Percentiles rank a stretch among this genome's conserved stretches.
Evolutionary conservation across 257 asterid species (phyloP).

Genomic region (Solanum gandarillasii): DNA sequence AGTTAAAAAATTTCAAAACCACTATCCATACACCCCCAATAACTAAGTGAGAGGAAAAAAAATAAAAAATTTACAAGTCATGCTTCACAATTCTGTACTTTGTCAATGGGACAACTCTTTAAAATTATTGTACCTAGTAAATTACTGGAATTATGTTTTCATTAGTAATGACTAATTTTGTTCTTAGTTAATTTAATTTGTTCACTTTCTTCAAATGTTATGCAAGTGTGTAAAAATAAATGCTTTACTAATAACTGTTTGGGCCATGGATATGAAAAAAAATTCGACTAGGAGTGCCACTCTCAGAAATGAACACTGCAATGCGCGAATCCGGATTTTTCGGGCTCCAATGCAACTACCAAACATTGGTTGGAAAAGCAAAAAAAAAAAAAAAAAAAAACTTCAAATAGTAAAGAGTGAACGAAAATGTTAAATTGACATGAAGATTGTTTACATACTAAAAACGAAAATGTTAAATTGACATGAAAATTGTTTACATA

Average conservation of each 20-base stretch:
- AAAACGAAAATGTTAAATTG: background rate
- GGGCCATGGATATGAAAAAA: background rate
- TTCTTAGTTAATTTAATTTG: background rate
- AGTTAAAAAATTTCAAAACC: background rate
- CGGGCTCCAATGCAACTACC: background rate
- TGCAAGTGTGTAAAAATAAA: background rate
- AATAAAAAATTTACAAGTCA: background rate
- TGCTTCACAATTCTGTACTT: background rate
- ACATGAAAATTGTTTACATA: background rate
- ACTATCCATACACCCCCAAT: background rate
- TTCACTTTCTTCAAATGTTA: background rate
- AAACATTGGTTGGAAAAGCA: no score
- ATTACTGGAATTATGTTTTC: background rate
- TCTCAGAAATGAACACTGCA: background rate
- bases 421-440: no score
- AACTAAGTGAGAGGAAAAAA: background rate
- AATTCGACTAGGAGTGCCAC: background rate
- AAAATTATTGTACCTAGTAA: background rate
- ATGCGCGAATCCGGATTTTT: background rate
- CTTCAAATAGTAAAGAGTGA: background rate
- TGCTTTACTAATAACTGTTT: background rate
- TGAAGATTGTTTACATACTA: no score
- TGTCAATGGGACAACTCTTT: background rate
- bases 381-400: no score
- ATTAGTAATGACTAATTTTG: background rate